phyloP scores from a whole-genome alignment of 169 alveolate species.

The Theileria annulata region DNA sequence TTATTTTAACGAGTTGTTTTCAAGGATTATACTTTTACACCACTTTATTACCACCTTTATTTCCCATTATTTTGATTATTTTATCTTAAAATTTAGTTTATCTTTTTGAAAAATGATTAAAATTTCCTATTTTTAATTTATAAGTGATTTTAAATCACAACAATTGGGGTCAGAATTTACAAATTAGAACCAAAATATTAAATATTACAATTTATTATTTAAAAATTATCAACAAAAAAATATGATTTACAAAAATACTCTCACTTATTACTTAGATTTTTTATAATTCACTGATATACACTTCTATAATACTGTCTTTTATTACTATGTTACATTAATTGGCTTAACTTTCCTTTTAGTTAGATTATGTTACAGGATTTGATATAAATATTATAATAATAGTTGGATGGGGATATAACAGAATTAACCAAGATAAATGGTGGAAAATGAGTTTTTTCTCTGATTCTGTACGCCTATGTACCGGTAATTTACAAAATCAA shows the following conservation, averaged over 20 bases:
- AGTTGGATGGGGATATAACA: slow-evolving; percentile 8
- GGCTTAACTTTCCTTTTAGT: neutral
- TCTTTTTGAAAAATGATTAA: neutral
- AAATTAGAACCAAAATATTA: too few relatives aligned
- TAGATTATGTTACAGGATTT: neutral
- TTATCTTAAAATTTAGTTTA: neutral
- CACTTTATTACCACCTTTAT: neutral
- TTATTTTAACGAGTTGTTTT: neutral
- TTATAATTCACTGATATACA: neutral
- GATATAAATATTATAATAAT: neutral
- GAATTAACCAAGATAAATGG: neutral
- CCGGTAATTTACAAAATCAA: slow-evolving; percentile 1
- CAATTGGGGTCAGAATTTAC: neutral
- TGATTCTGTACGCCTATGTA: slow-evolving; percentile 19
- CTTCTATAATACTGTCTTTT: neutral
- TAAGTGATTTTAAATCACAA: neutral
- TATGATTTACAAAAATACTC: neutral
- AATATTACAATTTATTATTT: neutral
- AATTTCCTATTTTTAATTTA: neutral
- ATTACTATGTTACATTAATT: neutral
- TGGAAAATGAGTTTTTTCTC: neutral
- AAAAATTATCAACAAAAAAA: too few relatives aligned
- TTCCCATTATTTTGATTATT: too few relatives aligned
- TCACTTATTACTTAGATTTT: neutral
- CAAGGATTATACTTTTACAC: neutral